Evolutionary conservation across 148 eudicot genomes (phyloP), one percentile per base, ranked within the genome.

Genomic region (Oxyria digyna): DNA sequence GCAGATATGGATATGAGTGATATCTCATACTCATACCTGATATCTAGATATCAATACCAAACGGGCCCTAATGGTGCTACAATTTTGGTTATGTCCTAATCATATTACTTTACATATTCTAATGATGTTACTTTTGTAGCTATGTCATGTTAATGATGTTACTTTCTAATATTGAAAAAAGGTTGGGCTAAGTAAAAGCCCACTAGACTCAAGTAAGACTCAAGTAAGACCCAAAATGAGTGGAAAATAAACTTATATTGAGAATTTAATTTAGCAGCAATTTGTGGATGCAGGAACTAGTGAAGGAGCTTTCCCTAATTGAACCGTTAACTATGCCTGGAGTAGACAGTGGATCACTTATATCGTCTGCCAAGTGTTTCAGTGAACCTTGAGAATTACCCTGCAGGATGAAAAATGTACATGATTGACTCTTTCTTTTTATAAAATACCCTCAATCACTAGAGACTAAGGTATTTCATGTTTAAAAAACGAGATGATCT

Each of bases 301-400:
- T n/a, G n/a, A n/a, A n/a, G n/a, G n/a, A n/a, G n/a, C n/a, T n/a
- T 33, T 91, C 96, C 69, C 82, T 77, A 69, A 78, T 81, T 29
- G 89, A 88, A 54, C 84, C 84, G 79, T 84, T 94, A 31, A 85
- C 99, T 18, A 94, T 81, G 45, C 99, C 99, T 2, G 99, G 96
- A 67, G 96, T 97, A 78, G 97, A 94, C 45, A 85, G 70, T 18
- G 89, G 91, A 68, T 80, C 86, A 75, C 83, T 80, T 80, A 75
- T 76, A 73, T 94, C 96, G 71, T 88, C 91, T 32, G 79, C 90
- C 14, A 74, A 79, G 81, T 86, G 88, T 74, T 93, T 89, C 66
- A 74, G 67, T 42, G 83, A 81, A 72, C 83, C 88, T 66, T 80
- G 84, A 67, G 84, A 72, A 65, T 80, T 87, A 69, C 75, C 87